Base-by-base conservation (phyloP, 2,329 filamentous ascomycete genomes). In the Exophiala calicioides region DNA sequence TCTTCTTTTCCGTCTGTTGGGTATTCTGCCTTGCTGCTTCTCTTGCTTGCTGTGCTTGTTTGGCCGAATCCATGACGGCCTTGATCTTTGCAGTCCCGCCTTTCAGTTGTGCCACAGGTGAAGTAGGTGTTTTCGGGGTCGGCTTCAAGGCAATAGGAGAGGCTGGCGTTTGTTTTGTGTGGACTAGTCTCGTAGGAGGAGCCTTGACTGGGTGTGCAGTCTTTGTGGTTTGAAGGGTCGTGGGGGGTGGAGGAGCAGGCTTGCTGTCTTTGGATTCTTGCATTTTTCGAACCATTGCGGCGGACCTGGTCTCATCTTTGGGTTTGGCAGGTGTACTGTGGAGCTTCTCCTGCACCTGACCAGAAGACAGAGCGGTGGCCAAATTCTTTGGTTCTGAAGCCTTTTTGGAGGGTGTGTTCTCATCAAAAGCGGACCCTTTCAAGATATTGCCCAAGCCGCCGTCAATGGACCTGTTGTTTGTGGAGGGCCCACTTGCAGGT, bases 381-480 rank as follows among this genome's bases (percentile, higher is more conserved):
- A 37, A 20, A 18, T 47, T 46, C 21, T 19, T 46, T 4, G 36
- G 44, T 15, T 56, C 44, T 16, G 47, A 19, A 26, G 29, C 18
- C 16, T 35, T 34, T 44, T 46, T 45, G 10, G 43, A 36, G 8
- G 49, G 48, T 5, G 52, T 47, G 29, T 53, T 47, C 23, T 56
- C 52, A 27, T 58, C 56, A 38, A 63, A 63, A 5, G 61, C 52
- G 13, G 61, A 63, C n/a, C 61, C 62, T 50, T 64, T 64, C 44
- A 63, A 43, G 30, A 62, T 63, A 15, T 45, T 53, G 13, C 61
- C 60, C 23, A 61, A 42, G 20, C 54, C 57, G 15, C 44, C 49
- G 19, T 47, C 46, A 9, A 32, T 34, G 1, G 30, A 31, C 4
- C 18, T 45, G 36, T 43, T 32, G 7, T 36, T 33, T 29, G 32